Evolutionary conservation across 2,329 filamentous ascomycete species (phyloP).

Genomic region (Trichophyton benhamiae): DNA sequence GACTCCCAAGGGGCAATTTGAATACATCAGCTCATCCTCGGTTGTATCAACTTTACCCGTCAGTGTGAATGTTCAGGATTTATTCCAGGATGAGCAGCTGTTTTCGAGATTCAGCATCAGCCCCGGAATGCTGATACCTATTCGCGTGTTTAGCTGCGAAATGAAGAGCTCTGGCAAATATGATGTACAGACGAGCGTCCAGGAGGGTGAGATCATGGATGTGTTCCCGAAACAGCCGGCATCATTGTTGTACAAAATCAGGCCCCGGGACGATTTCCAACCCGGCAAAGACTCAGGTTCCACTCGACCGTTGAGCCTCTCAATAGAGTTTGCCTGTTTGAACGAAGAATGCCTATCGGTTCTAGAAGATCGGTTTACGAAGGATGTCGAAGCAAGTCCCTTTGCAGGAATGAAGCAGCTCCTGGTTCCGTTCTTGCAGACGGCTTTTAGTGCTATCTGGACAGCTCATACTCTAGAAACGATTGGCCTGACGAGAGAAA

Average conservation of each 20-base stretch:
- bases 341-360: constrained; percentile 55
- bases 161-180: constrained; percentile 58
- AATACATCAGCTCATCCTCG: constrained; percentile 49
- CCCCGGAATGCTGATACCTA: constrained; percentile 60
- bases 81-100: constrained; percentile 71
- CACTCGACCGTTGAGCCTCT: constrained; percentile 41
- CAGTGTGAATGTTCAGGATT: constrained; percentile 91
- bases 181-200: constrained; percentile 41
- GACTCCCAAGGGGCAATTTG: constrained; percentile 52
- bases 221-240: constrained; percentile 74
- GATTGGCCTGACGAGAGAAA: constrained; percentile 42
- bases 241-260: constrained; percentile 66
- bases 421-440: constrained; percentile 40
- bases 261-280: constrained; percentile 20
- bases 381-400: constrained; percentile 36
- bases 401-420: constrained; percentile 39
- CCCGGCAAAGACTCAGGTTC: constrained; percentile 26
- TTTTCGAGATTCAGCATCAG: constrained; percentile 89
- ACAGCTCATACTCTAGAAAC: constrained; percentile 41
- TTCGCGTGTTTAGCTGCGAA: constrained; percentile 59
- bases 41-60: constrained; percentile 67
- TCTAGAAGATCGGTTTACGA: constrained; percentile 35
- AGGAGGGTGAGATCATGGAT: constrained; percentile 37
- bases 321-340: constrained; percentile 62
- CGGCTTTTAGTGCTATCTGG: constrained; percentile 35